Evolutionary conservation across 345 rosid species (phyloP).

Genomic region (Noccaea bulbosa): DNA sequence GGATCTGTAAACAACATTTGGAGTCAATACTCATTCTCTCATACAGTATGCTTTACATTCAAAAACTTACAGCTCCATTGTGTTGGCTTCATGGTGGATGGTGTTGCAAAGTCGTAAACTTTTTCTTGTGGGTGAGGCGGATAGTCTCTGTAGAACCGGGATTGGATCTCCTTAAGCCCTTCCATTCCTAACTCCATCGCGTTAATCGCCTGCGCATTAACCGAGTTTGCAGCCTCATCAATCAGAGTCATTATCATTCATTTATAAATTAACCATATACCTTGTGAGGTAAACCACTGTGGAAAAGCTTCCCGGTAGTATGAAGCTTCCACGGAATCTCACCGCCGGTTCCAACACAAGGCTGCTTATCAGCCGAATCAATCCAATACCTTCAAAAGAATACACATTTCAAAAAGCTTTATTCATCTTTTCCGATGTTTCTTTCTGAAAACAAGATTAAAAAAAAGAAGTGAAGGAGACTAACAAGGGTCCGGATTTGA

Average conservation of each 20-base stretch:
- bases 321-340: constrained; percentile 96
- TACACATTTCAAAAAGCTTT: background rate
- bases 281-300: constrained; percentile 95
- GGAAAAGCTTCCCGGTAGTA: constrained; percentile 90
- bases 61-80: constrained; percentile 85
- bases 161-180: constrained; percentile 77
- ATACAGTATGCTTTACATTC: background rate
- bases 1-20: constrained; percentile 64
- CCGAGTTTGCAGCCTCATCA: constrained; percentile 15
- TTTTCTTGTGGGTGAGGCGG: constrained; percentile 83
- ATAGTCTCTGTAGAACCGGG: constrained; percentile 81
- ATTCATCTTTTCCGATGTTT: background rate
- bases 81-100: constrained; percentile 99
- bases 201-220: constrained; percentile 74
- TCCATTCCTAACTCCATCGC: constrained; percentile 92
- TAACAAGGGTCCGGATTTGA: constrained; percentile 92
- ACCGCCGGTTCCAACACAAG: constrained; percentile 99
- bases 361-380: constrained; percentile 98
- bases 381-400: constrained; percentile 77
- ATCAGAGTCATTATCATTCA: background rate
- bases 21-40: constrained; percentile 27
- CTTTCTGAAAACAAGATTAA: background rate
- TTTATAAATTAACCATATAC: constrained; percentile 43
- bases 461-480: constrained; percentile 22
- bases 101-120: constrained; percentile 87